Percentiles rank a stretch among this genome's conserved stretches.
These are phyloP conservation scores for Arthrinium phaeospermum DNA, from an alignment of 2,329 filamentous ascomycete species.

Conservation along the genomic window DNA sequence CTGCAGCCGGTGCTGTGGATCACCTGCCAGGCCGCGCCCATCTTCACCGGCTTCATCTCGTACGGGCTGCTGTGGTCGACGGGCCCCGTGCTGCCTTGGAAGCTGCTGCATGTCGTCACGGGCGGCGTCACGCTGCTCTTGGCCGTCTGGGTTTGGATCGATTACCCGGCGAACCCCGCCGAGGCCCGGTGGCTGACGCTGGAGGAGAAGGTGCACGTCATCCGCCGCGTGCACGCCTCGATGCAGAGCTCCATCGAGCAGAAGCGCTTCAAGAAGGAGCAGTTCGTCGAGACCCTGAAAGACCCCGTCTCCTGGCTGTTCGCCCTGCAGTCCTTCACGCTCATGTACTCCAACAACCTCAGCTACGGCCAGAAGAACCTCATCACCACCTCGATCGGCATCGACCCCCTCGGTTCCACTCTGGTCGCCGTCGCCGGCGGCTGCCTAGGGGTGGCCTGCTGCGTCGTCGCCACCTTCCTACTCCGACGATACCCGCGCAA, in stretches of 20 bases:
- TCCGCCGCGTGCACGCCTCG: conserved; percentile 39
- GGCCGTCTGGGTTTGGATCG: conserved; percentile 41
- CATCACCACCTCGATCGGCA: conserved; percentile 41
- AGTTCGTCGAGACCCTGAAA: conserved; percentile 28
- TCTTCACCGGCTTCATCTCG: conserved; percentile 45
- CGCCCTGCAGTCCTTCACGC: conserved; percentile 38
- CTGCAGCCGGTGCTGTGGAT: conserved; percentile 43
- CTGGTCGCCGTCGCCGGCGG: conserved; percentile 45
- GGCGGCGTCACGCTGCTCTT: conserved; percentile 43
- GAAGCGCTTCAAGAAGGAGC: conserved; percentile 41
- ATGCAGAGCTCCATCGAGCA: conserved; percentile 45
- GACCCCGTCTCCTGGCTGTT: conserved; percentile 31
- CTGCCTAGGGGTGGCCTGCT: conserved; percentile 40
- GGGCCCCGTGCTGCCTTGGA: conserved; percentile 42
- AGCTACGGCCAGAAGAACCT: conserved; percentile 47
- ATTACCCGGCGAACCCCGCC: conserved; percentile 34
- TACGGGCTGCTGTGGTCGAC: conserved; percentile 47
- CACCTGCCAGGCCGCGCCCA: conserved; percentile 40
- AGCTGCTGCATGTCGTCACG: conserved; percentile 46
- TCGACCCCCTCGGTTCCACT: conserved; percentile 44
- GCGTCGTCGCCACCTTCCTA: conserved; percentile 39
- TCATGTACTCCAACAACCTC: conserved; percentile 46
- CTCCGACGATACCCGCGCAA: conserved; percentile 39
- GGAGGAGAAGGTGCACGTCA: conserved; percentile 29
- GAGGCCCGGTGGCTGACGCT: conserved; percentile 28